A percentile compares a stretch with the other conserved stretches of the same genome.
These are phyloP conservation scores for Chalciporus pseudorubinellus DNA, from an alignment of 768 basidiomycete genomes.

Conservation along the genomic window DNA sequence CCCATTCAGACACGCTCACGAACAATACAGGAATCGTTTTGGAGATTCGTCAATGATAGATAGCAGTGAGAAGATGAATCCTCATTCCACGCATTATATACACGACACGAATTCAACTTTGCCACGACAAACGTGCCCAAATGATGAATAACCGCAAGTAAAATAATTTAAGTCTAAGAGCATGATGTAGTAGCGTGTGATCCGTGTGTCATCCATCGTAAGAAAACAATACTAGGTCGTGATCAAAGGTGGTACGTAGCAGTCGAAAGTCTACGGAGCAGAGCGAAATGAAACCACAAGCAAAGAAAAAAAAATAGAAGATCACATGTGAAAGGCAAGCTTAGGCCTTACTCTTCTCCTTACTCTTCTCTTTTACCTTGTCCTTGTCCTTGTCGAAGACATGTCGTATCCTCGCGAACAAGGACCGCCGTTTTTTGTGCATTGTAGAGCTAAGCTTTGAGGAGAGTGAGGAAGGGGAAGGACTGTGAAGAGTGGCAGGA, in stretches of 20 bases:
- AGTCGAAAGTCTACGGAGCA: not conserved
- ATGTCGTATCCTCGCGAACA: conserved; percentile 52
- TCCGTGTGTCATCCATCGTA: conserved; percentile 9
- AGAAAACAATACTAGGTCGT: conserved; percentile 20
- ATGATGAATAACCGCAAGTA: conserved; percentile 13
- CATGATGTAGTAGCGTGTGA: conserved; percentile 6
- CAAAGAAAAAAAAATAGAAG: not conserved
- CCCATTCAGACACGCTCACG: conserved; percentile 1
- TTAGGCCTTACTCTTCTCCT: conserved; percentile 28
- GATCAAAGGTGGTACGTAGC: conserved; percentile 5
- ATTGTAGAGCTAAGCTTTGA: conserved; percentile 36
- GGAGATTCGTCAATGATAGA: conserved; percentile 34
- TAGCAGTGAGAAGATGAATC: not conserved
- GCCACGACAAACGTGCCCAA: not conserved
- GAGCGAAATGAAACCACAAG: not conserved
- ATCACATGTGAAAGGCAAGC: not conserved
- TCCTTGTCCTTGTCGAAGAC: conserved; percentile 52
- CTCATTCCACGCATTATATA: conserved; percentile 6
- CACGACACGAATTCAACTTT: conserved; percentile 15
- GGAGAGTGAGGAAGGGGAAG: conserved; percentile 26
- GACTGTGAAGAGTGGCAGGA: not conserved
- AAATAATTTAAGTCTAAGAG: conserved; percentile 20
- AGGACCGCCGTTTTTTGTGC: conserved; percentile 51
- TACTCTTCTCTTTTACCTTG: conserved; percentile 29
- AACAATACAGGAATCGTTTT: conserved; percentile 42